Evolutionary conservation across 192 early-diverging fungal genomes (phyloP).

Genomic region (Rhizoclosmatium globosum): DNA sequence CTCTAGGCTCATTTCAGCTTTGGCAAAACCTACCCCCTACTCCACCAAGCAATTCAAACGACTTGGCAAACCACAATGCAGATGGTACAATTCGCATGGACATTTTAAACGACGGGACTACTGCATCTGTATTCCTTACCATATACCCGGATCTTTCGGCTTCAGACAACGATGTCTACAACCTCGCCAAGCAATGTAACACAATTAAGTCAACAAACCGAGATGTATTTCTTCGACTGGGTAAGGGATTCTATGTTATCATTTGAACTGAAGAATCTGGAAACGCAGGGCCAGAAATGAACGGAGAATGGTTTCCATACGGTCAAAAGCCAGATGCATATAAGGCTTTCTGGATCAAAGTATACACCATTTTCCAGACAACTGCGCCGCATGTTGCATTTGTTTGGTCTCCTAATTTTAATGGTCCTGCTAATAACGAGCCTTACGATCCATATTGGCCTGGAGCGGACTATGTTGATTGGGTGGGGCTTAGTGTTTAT

Average conservation of each 20-base stretch:
- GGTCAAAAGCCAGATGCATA: constrained; percentile 13
- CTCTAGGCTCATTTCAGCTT: constrained; percentile 16
- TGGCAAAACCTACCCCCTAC: constrained; percentile 4
- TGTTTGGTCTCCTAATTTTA: constrained; percentile 27
- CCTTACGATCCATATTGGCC: constrained; percentile 32
- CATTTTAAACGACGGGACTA: constrained; percentile 26
- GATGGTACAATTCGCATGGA: constrained; percentile 15
- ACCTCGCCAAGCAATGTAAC: constrained; percentile 13
- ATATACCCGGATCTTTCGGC: constrained; percentile 16
- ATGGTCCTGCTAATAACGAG: neutral
- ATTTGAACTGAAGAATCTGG: neutral
- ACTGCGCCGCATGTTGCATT: constrained; percentile 6
- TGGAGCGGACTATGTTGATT: constrained; percentile 25
- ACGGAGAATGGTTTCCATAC: constrained; percentile 28
- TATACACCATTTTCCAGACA: neutral
- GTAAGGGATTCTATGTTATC: constrained; percentile 32
- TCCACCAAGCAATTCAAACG: constrained; percentile 3
- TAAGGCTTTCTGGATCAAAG: constrained; percentile 11
- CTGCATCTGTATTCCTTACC: constrained; percentile 30
- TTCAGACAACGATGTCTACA: neutral
- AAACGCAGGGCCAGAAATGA: neutral
- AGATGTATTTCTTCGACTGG: constrained; percentile 36
- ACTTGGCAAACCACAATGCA: constrained; percentile 1
- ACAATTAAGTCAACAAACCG: constrained; percentile 17
- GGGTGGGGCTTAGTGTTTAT: constrained; percentile 9